Conservation (phyloP, 805 yeast species). For the Candida dajiaensis region DNA sequence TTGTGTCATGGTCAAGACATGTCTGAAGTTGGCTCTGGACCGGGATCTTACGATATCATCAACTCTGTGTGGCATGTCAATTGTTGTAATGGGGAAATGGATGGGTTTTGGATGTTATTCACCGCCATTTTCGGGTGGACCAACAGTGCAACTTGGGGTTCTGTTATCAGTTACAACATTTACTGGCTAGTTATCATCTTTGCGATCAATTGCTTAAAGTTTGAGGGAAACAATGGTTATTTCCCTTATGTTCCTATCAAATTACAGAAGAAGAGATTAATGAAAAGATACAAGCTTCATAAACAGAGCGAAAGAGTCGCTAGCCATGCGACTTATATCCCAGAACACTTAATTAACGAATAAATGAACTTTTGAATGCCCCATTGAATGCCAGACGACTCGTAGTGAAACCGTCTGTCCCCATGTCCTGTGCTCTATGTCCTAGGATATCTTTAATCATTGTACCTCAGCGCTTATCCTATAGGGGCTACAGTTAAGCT, state of each 20-base stretch:
- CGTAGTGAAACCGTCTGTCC: no score
- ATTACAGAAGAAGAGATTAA: slow-evolving; percentile 52
- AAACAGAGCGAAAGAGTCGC: background rate
- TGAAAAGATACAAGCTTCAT: slow-evolving; percentile 27
- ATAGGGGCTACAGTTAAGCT: no score
- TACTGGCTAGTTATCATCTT: slow-evolving; percentile 57
- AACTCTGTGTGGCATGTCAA: slow-evolving; percentile 90
- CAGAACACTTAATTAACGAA: background rate
- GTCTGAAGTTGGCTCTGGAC: slow-evolving; percentile 85
- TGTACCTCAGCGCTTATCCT: no score
- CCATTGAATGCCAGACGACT: background rate
- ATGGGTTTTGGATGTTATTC: slow-evolving; percentile 87
- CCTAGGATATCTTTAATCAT: no score
- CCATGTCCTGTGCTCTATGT: no score
- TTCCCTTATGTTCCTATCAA: slow-evolving; percentile 55
- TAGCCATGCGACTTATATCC: background rate
- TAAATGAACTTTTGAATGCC: background rate
- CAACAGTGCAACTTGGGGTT: slow-evolving; percentile 86
- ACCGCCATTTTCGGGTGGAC: slow-evolving; percentile 94
- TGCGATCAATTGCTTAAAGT: slow-evolving; percentile 39
- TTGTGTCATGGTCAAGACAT: slow-evolving; percentile 78
- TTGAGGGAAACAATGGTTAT: slow-evolving; percentile 53
- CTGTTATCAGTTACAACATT: slow-evolving; percentile 62
- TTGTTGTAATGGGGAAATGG: slow-evolving; percentile 90
- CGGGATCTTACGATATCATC: slow-evolving; percentile 82